Percentiles rank a stretch among this genome's conserved stretches.
Conservation (phyloP, 208 protist species). For the Novymonas esmeraldas region DNA sequence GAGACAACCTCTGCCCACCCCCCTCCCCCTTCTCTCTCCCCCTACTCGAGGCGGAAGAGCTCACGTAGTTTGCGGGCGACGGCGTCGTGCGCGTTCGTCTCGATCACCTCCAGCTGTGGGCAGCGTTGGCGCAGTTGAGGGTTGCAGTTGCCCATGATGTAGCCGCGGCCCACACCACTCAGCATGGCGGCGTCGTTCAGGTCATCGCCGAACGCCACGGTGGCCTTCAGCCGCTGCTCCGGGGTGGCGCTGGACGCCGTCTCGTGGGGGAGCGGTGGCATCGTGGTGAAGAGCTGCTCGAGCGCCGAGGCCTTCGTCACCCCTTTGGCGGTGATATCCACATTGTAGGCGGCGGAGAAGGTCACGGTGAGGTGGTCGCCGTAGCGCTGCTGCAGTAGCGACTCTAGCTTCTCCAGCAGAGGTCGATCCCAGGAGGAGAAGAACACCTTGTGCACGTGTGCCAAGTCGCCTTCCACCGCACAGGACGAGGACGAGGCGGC, state of each 20-base stretch:
- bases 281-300: slow-evolving; percentile 26
- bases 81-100: slow-evolving; percentile 56
- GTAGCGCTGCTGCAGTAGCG: slow-evolving; percentile 38
- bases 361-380: slow-evolving; percentile 30
- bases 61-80: slow-evolving; percentile 62
- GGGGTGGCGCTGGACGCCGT: slow-evolving; percentile 11
- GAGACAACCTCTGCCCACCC: no score
- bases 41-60: slow-evolving; percentile 43
- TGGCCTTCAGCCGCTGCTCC: slow-evolving; percentile 35
- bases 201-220: slow-evolving; percentile 70
- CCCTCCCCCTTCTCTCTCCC: not conserved
- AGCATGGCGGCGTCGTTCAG: slow-evolving; percentile 78
- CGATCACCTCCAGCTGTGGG: slow-evolving; percentile 65
- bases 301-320: slow-evolving; percentile 37
- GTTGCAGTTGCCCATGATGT: slow-evolving; percentile 70
- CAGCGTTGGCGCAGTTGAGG: slow-evolving; percentile 43
- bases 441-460: slow-evolving; percentile 58
- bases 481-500: not conserved
- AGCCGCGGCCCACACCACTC: slow-evolving; percentile 46
- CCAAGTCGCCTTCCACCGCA: slow-evolving; percentile 8
- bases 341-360: slow-evolving; percentile 38
- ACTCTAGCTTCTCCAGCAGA: slow-evolving; percentile 33
- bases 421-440: slow-evolving; percentile 52
- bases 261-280: slow-evolving; percentile 37
- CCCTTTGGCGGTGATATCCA: slow-evolving; percentile 29